Evolutionary conservation across 768 basidiomycete species (phyloP).

Genomic region (Hydnum rufescens): DNA sequence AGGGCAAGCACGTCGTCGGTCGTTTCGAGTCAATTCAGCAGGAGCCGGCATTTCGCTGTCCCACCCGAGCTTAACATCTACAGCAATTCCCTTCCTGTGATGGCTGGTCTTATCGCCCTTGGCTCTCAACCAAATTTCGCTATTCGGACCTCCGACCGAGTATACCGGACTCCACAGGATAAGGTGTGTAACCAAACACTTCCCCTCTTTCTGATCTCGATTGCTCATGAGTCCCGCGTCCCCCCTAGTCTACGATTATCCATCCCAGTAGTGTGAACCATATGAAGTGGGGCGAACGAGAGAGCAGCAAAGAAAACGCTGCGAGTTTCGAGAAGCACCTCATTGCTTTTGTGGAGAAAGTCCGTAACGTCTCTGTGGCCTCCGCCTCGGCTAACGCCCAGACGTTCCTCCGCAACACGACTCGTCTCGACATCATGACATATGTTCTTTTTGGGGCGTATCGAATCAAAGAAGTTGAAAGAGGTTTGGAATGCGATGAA

Average conservation of each 20-base stretch:
- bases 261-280: constrained; percentile 79
- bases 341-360: constrained; percentile 68
- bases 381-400: constrained; percentile 28
- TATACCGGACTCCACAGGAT: constrained; percentile 56
- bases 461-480: constrained; percentile 43
- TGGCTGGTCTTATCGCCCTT: constrained; percentile 67
- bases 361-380: constrained; percentile 40
- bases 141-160: constrained; percentile 45
- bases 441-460: constrained; percentile 86
- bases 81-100: constrained; percentile 49
- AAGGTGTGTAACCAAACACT: constrained; percentile 39
- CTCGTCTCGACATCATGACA: constrained; percentile 68
- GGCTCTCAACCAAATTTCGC: constrained; percentile 86
- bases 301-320: constrained; percentile 14
- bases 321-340: constrained; percentile 42
- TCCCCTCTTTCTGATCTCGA: constrained; percentile 1
- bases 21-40: not conserved
- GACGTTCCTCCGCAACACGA: constrained; percentile 61
- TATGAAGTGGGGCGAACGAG: constrained; percentile 28
- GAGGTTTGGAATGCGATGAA: constrained; percentile 68
- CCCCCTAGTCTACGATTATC: constrained; percentile 45
- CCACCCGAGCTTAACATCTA: constrained; percentile 54
- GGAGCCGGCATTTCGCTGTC: constrained; percentile 16
- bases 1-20: too few species aligned
- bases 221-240: not conserved